phyloP scores from a whole-genome alignment of 495 filamentous ascomycete species.

The Sabuloglossum arenarium region DNA sequence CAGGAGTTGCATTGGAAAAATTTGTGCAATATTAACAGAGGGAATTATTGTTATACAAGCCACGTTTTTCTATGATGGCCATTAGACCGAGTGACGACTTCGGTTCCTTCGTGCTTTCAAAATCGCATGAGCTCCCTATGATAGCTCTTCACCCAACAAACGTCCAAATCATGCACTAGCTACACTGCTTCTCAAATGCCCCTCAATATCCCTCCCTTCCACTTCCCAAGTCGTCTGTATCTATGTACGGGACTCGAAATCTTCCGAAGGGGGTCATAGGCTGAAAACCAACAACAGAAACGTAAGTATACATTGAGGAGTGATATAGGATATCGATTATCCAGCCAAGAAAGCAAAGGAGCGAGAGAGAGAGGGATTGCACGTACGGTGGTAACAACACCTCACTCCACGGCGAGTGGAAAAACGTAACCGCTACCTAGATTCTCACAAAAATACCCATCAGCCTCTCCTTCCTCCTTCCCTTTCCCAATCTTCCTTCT shows the following conservation, averaged over 20 bases:
- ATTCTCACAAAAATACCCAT: not conserved
- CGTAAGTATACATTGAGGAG: not conserved
- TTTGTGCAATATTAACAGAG: not conserved
- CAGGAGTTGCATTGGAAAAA: not conserved
- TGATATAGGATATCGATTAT: not conserved
- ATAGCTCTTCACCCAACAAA: not conserved
- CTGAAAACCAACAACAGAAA: no score
- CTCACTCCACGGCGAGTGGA: slow-evolving; percentile 55
- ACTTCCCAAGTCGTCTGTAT: no score
- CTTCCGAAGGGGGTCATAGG: no score
- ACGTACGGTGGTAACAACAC: slow-evolving; percentile 53
- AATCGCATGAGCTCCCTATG: not conserved
- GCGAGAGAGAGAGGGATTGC: not conserved
- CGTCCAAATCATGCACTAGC: not conserved
- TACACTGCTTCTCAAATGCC: no score
- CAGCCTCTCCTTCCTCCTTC: not conserved
- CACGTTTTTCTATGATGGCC: not conserved
- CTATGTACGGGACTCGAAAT: no score
- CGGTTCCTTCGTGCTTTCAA: not conserved
- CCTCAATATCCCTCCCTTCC: no score
- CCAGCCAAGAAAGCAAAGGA: not conserved
- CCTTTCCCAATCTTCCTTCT: not conserved
- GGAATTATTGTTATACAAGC: not conserved
- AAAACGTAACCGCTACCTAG: slow-evolving; percentile 51
- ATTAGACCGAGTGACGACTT: not conserved